These are phyloP conservation scores for Agapanthus africanus DNA, from an alignment of 106 monocot species.

Conservation along the genomic window DNA sequence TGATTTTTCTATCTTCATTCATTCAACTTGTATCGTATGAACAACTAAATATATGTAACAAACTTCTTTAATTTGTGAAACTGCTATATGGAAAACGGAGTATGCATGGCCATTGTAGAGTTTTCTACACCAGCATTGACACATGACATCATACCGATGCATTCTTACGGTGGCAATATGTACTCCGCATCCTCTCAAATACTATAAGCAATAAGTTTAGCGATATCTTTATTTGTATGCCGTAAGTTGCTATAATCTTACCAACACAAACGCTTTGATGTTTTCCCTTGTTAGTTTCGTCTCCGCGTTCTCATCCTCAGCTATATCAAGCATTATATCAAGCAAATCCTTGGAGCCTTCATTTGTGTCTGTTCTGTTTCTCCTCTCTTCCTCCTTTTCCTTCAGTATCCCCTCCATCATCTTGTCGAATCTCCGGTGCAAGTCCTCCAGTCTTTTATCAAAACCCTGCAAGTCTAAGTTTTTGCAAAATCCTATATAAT, in stretches of 20 bases:
- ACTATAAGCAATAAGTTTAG: too few relatives aligned
- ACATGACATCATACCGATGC: too few relatives aligned
- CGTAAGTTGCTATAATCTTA: not conserved
- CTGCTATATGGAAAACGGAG: too few relatives aligned
- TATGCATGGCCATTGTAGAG: too few relatives aligned
- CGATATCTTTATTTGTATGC: not conserved
- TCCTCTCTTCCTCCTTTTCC: constrained; percentile 25
- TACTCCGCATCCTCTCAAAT: too few relatives aligned
- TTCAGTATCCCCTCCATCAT: constrained; percentile 29
- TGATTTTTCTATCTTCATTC: too few relatives aligned
- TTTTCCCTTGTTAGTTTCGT: constrained; percentile 45
- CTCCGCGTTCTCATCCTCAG: constrained; percentile 32
- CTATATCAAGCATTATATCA: constrained; percentile 36
- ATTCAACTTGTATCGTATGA: too few relatives aligned
- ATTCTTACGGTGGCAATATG: too few relatives aligned
- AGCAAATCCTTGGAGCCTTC: constrained; percentile 23
- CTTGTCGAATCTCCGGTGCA: constrained; percentile 33
- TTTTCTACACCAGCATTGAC: too few relatives aligned
- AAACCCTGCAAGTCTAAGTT: constrained; percentile 45
- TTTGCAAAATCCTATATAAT: constrained; percentile 25
- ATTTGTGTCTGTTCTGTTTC: not conserved
- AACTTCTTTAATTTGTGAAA: too few relatives aligned
- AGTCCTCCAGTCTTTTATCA: constrained; percentile 19
- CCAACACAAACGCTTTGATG: constrained; percentile 46
- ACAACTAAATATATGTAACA: too few relatives aligned